phyloP scores from a whole-genome alignment of 305 asterid species.

The Solanum aculeatissimum region DNA sequence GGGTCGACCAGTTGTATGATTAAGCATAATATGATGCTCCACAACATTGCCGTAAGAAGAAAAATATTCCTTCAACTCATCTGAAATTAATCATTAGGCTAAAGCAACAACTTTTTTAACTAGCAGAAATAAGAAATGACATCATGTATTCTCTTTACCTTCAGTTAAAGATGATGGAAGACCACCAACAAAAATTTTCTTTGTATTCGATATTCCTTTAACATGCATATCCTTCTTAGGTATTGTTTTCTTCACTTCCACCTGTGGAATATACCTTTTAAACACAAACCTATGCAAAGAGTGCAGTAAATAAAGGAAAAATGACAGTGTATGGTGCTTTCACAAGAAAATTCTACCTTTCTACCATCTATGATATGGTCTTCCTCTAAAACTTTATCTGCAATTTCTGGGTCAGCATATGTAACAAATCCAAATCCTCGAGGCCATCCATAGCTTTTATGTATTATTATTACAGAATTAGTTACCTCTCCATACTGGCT shows the following conservation, averaged over 20 bases:
- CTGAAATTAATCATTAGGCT: conserved; percentile 16
- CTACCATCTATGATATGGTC: conserved; percentile 79
- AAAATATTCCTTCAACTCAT: conserved; percentile 75
- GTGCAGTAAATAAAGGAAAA: not conserved
- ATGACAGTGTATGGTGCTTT: not conserved
- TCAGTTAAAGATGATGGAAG: conserved; percentile 60
- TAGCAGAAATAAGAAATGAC: not conserved
- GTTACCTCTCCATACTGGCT: conserved; percentile 71
- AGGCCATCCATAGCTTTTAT: conserved; percentile 68
- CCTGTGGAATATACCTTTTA: conserved; percentile 20
- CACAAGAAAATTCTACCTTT: conserved; percentile 32
- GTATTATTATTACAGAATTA: conserved; percentile 83
- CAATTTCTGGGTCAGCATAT: conserved; percentile 66
- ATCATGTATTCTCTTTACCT: conserved; percentile 34
- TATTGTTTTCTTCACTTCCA: conserved; percentile 87
- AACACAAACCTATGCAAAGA: not conserved
- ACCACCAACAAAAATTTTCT: conserved; percentile 89
- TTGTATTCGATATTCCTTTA: conserved; percentile 61
- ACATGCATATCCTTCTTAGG: conserved; percentile 71
- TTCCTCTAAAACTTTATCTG: conserved; percentile 65
- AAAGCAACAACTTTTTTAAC: not conserved
- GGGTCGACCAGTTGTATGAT: conserved; percentile 65
- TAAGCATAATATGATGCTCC: conserved; percentile 81
- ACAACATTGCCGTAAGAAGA: conserved; percentile 67
- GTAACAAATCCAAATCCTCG: conserved; percentile 91